Conservation (phyloP, 495 filamentous ascomycete species). For the Choiromyces venosus region DNA sequence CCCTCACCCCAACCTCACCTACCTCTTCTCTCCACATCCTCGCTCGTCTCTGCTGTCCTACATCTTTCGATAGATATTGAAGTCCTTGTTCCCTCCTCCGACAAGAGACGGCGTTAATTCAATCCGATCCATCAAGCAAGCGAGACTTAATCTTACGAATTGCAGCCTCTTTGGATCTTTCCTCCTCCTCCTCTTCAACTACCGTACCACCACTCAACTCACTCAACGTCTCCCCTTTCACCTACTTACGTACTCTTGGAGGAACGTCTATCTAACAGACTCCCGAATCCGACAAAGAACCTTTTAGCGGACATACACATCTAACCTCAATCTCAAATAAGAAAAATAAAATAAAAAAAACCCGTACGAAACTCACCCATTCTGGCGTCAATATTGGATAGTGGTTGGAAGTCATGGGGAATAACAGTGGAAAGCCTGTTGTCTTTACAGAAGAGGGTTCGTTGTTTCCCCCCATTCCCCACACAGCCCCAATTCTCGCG, state of each 20-base stretch:
- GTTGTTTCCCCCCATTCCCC: conserved; percentile 41
- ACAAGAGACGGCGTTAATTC: conserved; percentile 7
- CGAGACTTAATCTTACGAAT: background rate
- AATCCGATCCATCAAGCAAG: background rate
- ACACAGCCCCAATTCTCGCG: background rate
- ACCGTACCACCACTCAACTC: background rate
- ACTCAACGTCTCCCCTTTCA: background rate
- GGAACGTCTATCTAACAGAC: background rate
- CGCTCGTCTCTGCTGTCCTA: conserved; percentile 3
- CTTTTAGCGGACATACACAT: background rate
- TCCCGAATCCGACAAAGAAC: background rate
- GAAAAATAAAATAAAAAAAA: background rate
- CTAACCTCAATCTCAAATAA: background rate
- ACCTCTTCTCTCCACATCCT: conserved; percentile 12
- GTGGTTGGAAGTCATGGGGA: conserved; percentile 63
- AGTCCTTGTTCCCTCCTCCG: conserved; percentile 11
- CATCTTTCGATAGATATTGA: conserved; percentile 23
- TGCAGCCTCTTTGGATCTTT: background rate
- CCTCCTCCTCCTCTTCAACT: background rate
- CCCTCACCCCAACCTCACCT: conserved; percentile 20
- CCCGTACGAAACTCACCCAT: background rate
- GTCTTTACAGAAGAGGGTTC: conserved; percentile 87
- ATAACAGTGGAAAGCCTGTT: conserved; percentile 87
- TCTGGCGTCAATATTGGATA: conserved; percentile 18
- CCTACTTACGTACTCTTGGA: background rate